Percentiles rank a stretch among this genome's conserved stretches.
These are phyloP conservation scores for Cucurbita ficifolia DNA, from an alignment of 306 rosid genomes.

Conservation along the genomic window DNA sequence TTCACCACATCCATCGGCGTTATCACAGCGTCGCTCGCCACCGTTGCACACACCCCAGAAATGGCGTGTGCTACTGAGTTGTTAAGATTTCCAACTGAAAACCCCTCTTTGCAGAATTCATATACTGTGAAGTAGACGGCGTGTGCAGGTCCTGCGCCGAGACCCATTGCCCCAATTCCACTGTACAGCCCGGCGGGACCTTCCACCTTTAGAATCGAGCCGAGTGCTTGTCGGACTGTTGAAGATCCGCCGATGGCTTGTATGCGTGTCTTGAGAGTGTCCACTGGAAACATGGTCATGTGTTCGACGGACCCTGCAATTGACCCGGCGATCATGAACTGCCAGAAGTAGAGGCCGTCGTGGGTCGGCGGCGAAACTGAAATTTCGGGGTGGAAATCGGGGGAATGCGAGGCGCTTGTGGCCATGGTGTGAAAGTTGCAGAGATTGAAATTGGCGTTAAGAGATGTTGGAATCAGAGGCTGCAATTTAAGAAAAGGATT, in stretches of 20 bases:
- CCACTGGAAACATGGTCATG: constrained; percentile 88
- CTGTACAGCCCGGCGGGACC: constrained; percentile 64
- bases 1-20: constrained; percentile 95
- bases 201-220: constrained; percentile 47
- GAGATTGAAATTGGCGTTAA: background rate
- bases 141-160: constrained; percentile 91
- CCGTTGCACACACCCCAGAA: constrained; percentile 69
- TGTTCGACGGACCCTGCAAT: constrained; percentile 64
- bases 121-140: constrained; percentile 75
- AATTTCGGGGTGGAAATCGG: constrained; percentile 40
- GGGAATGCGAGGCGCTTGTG: constrained; percentile 13
- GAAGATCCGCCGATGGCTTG: constrained; percentile 50
- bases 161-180: constrained; percentile 77
- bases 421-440: constrained; percentile 10
- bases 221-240: constrained; percentile 51
- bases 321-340: constrained; percentile 76
- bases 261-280: constrained; percentile 81
- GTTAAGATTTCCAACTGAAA: constrained; percentile 31
- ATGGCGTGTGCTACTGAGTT: constrained; percentile 38
- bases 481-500: no score
- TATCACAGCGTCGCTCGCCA: constrained; percentile 66
- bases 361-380: constrained; percentile 23
- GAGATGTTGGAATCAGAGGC: background rate
- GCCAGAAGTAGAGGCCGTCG: constrained; percentile 78
- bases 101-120: constrained; percentile 42